Base-by-base conservation (phyloP, 768 basidiomycete genomes). In the Lyophyllum atratum region DNA sequence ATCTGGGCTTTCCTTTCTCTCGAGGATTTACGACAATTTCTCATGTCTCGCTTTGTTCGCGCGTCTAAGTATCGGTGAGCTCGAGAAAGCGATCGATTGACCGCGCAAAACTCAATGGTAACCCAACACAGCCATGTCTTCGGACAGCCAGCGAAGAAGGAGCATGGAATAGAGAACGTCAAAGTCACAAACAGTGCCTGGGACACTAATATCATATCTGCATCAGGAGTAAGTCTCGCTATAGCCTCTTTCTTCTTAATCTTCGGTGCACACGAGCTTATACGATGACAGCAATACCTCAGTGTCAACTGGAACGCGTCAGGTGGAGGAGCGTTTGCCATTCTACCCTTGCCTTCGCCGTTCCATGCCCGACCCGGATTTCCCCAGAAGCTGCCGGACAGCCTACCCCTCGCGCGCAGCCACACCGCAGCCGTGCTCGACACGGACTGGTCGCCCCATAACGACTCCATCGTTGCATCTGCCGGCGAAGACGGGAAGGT, bases 391-490 rank as follows among this genome's bases (percentile, higher is more conserved):
- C 81, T 98, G 19, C 97, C 95, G 1, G 97, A 99, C 69, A 85
- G 89, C 60, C 80, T 98, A 39, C 97, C 97, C 1, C 83, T 98
- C 54, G 93, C 93, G 17, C 87, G 96, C 54, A 91, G 89, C 28
- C 90, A 92, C 71, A 87, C 88, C 1, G 90, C 86, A 2, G 77
- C 90, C 24, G 90, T 93, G 28, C 89, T 98, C 34, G 96, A 98
- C 74, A 98, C 96, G 0, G 92, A 91, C 67, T 98, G 95, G 94
- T 93, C 91, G 0, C 95, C 95, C 0, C 93, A 96, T 70, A 88
- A 95, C 67, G 96, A 98, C 73, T 78, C 83, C 6, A 79, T 96
- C 65, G 90, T 97, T 63, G 96, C 91, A 1, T 95, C 93, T 0
- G 93, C 84, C 15, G 94, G 90, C 47, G 96, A 99, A 71, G 97